phyloP scores from a whole-genome alignment of 2,329 filamentous ascomycete species.

The Aspergillus latus region DNA sequence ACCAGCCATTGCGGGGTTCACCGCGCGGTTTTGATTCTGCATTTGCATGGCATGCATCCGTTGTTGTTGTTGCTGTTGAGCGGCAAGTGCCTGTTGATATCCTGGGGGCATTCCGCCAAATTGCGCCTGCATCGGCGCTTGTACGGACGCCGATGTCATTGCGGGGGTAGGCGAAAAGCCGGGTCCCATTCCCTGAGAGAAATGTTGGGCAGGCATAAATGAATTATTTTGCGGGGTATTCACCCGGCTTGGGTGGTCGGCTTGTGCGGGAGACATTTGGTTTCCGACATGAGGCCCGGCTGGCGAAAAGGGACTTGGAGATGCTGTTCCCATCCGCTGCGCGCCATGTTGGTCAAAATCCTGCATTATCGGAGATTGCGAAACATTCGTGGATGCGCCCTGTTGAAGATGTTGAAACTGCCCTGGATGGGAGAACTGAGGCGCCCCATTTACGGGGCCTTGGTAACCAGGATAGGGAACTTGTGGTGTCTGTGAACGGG shows the following conservation, averaged over 20 bases:
- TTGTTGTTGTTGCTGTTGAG: constrained; percentile 60
- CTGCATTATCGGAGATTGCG: constrained; percentile 90
- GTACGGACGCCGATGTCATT: constrained; percentile 43
- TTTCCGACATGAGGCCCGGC: constrained; percentile 68
- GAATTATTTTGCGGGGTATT: constrained; percentile 70
- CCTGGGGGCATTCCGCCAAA: constrained; percentile 55
- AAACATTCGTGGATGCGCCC: constrained; percentile 77
- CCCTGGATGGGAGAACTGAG: constrained; percentile 59
- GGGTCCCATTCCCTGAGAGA: constrained; percentile 39
- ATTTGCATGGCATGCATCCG: constrained; percentile 78
- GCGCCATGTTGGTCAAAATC: constrained; percentile 64
- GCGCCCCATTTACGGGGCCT: constrained; percentile 61
- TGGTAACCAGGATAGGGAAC: constrained; percentile 70
- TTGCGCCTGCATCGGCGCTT: constrained; percentile 44
- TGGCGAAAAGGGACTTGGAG: constrained; percentile 86
- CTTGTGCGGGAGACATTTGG: constrained; percentile 73
- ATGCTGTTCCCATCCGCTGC: constrained; percentile 84
- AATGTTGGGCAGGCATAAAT: constrained; percentile 58
- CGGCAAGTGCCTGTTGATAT: constrained; percentile 62
- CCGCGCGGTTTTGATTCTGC: constrained; percentile 71
- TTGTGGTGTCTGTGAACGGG: constrained; percentile 90
- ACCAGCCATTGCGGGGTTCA: constrained; percentile 41
- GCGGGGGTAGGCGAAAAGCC: constrained; percentile 44
- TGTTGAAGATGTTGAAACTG: constrained; percentile 81
- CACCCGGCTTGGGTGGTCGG: constrained; percentile 66